Conservation (phyloP, 768 basidiomycete genomes). For the Lentinus brumalis region DNA sequence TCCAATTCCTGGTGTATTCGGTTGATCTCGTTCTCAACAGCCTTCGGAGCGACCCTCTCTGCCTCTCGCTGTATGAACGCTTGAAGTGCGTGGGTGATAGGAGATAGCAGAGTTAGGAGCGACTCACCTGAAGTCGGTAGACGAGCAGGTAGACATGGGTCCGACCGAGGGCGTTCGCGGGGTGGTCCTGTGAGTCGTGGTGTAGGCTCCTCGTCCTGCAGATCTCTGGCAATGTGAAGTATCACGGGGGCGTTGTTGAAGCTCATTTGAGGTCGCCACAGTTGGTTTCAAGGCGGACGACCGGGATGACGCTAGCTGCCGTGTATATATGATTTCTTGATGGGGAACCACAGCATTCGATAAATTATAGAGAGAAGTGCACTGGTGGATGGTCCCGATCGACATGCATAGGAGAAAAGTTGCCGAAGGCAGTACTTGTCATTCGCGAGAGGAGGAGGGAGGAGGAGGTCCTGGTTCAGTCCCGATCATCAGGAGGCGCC, state of each 20-base stretch:
- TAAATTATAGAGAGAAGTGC: not conserved
- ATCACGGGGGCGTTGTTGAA: conserved; percentile 55
- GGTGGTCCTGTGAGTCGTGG: conserved; percentile 8
- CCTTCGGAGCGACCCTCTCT: conserved; percentile 53
- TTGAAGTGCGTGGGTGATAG: conserved; percentile 29
- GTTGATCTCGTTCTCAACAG: conserved; percentile 27
- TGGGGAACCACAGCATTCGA: not conserved
- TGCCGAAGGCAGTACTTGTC: too few species aligned
- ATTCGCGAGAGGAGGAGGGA: too few species aligned
- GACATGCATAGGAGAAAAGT: too few species aligned
- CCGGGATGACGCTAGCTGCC: not conserved
- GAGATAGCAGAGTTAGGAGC: conserved; percentile 1
- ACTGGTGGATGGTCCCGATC: too few species aligned
- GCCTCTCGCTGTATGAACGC: conserved; percentile 78
- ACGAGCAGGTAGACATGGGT: conserved; percentile 67
- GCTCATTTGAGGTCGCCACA: not conserved
- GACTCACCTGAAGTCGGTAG: conserved; percentile 64
- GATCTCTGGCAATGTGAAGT: conserved; percentile 29
- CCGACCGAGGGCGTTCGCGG: conserved; percentile 45
- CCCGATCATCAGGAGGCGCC: too few species aligned
- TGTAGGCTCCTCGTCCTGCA: conserved; percentile 20
- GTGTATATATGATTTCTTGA: not conserved
- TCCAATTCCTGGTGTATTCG: conserved; percentile 16
- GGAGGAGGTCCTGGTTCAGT: too few species aligned
- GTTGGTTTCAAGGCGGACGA: not conserved